Percentiles rank a stretch among this genome's conserved stretches.
Evolutionary conservation across 208 protist species (phyloP).

Genomic region (Wallacemonas sp.): DNA sequence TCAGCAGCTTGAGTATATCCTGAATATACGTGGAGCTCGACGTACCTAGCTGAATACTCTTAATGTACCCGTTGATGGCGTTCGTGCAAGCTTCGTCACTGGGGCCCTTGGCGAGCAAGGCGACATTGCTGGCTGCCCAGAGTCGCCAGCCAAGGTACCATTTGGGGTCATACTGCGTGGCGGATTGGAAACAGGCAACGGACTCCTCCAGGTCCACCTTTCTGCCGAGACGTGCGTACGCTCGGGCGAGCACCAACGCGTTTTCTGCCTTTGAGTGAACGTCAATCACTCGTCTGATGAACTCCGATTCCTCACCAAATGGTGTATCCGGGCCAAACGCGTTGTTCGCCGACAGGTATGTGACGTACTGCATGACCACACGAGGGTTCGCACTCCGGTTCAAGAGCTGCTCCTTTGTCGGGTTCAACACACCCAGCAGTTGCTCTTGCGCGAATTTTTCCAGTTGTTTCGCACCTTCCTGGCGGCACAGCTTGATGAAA

Average conservation of each 20-base stretch:
- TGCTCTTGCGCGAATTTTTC: conserved; percentile 79
- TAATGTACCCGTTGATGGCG: conserved; percentile 83
- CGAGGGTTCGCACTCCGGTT: conserved; percentile 65
- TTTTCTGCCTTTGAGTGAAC: conserved; percentile 78
- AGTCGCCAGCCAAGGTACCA: conserved; percentile 86
- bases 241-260: conserved; percentile 48
- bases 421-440: conserved; percentile 56
- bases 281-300: conserved; percentile 85
- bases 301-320: conserved; percentile 70
- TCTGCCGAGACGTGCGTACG: conserved; percentile 72
- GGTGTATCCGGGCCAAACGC: conserved; percentile 46
- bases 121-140: conserved; percentile 72
- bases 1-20: conserved; percentile 98
- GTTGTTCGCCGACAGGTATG: conserved; percentile 65
- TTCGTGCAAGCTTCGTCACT: conserved; percentile 57
- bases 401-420: conserved; percentile 72
- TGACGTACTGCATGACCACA: conserved; percentile 87
- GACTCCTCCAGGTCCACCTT: conserved; percentile 56
- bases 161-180: conserved; percentile 75
- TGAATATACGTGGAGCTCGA: conserved; percentile 90
- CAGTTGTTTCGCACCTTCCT: conserved; percentile 65
- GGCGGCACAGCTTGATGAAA: conserved; percentile 95
- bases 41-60: conserved; percentile 75
- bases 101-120: conserved; percentile 47
- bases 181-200: conserved; percentile 74